These are phyloP conservation scores for Collariella sp. DNA, from an alignment of 495 filamentous ascomycete species.

Conservation along the genomic window DNA sequence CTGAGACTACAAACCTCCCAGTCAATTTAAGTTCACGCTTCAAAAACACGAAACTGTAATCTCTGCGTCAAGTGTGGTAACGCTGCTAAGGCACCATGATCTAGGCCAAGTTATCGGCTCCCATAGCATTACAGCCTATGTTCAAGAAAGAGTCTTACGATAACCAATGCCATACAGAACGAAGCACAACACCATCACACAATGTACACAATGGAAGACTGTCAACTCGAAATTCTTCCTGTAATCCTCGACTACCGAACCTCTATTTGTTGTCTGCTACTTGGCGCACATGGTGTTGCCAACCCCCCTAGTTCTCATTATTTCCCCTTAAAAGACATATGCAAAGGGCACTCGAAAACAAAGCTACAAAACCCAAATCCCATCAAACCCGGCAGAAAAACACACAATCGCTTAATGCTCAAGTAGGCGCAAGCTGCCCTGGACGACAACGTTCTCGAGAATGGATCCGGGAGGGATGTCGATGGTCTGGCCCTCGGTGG, in stretches of 20 bases:
- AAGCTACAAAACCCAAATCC: not conserved
- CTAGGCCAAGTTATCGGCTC: no score
- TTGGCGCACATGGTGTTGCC: not conserved
- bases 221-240: not conserved
- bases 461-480: constrained; percentile 94
- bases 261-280: not conserved
- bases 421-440: constrained; percentile 89
- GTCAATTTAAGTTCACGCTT: no score
- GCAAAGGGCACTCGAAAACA: not conserved
- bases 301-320: not conserved
- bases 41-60: no score
- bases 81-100: no score
- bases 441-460: constrained; percentile 97
- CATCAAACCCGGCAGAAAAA: not conserved
- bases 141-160: not conserved
- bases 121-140: not conserved
- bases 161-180: not conserved
- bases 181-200: not conserved
- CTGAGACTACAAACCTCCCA: no score
- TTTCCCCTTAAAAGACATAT: not conserved
- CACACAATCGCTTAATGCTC: constrained; percentile 59
- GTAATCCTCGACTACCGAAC: not conserved
- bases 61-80: no score
- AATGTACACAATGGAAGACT: no score
- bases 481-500: constrained; percentile 94